A percentile compares a stretch with the other conserved stretches of the same genome.
Conservation (phyloP, 305 asterid genomes). For the Fraxinus sp. region DNA sequence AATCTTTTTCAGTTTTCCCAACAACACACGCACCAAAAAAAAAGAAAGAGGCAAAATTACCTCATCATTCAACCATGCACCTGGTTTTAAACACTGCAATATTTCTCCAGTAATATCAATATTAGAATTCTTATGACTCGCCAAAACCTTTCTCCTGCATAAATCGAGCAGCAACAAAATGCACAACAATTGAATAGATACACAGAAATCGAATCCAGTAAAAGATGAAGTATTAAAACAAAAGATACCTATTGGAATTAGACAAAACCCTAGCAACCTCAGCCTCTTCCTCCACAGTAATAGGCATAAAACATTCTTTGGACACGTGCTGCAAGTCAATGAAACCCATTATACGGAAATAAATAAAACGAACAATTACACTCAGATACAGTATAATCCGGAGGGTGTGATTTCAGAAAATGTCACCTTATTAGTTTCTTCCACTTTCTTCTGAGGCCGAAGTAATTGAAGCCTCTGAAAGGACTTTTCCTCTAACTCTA, state of each 20-base stretch:
- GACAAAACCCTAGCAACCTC: constrained; percentile 44
- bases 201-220: constrained; percentile 3
- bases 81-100: constrained; percentile 63
- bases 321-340: constrained; percentile 44
- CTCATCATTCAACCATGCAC: constrained; percentile 88
- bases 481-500: constrained; percentile 35
- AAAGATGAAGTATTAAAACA: neutral
- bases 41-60: constrained; percentile 24
- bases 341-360: constrained; percentile 5
- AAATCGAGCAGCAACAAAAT: constrained; percentile 18
- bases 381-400: neutral
- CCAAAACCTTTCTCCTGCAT: constrained; percentile 57
- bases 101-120: constrained; percentile 68
- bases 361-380: neutral
- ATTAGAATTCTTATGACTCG: constrained; percentile 54
- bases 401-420: neutral
- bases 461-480: constrained; percentile 18
- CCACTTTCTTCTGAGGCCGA: constrained; percentile 45
- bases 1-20: constrained; percentile 2
- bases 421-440: constrained; percentile 39
- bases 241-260: constrained; percentile 42
- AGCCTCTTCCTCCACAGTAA: constrained; percentile 53
- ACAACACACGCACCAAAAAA: neutral
- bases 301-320: constrained; percentile 61
- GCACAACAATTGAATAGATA: neutral